Base-by-base conservation (phyloP, 345 rosid species). In the Raphanus sativus region DNA sequence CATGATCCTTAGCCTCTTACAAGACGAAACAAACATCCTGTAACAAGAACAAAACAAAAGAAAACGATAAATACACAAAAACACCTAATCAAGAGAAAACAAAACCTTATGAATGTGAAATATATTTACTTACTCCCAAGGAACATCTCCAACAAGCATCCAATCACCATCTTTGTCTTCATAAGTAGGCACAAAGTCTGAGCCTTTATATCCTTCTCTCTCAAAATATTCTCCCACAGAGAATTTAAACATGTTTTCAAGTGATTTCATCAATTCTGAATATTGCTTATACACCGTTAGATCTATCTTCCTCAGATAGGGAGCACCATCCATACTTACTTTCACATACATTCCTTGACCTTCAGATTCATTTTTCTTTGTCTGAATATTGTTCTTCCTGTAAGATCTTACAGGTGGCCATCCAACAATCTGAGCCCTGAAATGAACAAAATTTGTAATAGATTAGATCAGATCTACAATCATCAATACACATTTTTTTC, bases 251-350 rank as follows among this genome's bases (percentile, higher is more conserved):
- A 92, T 90, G 85, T 76, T 84, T 84, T 92, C 89, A 73, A 89
- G 73, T 66, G 92, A 92, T 80, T 80, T 82, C 30, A 92, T 80
- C 68, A 92, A 78, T 36, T 89, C 89, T 26, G 84, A 75, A 50
- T 92, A 92, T 6, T 86, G 89, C 4, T 83, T 78, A 78, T 86
- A 89, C 71, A 81, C 66, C 55, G 83, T 90, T 38, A 92, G 86
- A 71, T 92, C 89, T 61, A 92, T 89, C 80, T 92, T 92, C 77
- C 97, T 90, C 0, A 92, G 83, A 64, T 90, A 92, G 1, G 97
- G 97, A 26, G 93, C 97, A 62, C 97, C 95, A 75, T 91, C 95
- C 97, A 90, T 90, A 84, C 98, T 94, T 29, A 91, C 95, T 86
- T 91, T 92, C 74, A 92, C 91, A 55, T 81, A 92, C 55, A 86